Evolutionary conservation across 2,329 filamentous ascomycete genomes (phyloP), one percentile per base, ranked within the genome.

Genomic region (Ophiostoma quercus): DNA sequence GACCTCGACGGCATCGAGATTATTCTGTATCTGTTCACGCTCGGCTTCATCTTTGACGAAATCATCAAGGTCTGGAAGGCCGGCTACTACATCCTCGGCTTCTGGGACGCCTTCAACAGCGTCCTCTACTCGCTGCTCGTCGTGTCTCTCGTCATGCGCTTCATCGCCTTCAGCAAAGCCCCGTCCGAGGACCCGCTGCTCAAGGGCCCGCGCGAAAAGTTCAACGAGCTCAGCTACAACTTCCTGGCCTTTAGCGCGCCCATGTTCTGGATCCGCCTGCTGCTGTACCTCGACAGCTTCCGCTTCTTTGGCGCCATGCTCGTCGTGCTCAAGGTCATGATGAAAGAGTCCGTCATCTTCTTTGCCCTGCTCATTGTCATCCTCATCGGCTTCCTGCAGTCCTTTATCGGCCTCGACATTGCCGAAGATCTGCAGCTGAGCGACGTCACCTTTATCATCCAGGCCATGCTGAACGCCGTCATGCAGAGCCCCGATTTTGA

Each of bases 221-320:
- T 89, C 79, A 97, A 96, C 78, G 84, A 87, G 71, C 82, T 97
- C 25, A 94, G 91, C 77, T 99, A 99, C 80, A 96, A 97, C 79
- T 93, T 98, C 77, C 82, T 99, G 32, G 93, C 95, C 11, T 96
- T 97, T 78, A 89, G 90, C 2, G 94, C 95, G 0, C 95, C 95
- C 0, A 92, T 99, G 91, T 98, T 99, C 79, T 99, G 95, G 94
- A 91, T 89, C 77, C 90, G 95, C 4, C 84, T 99, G 71, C 81
- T 99, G 72, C 86, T 99, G 7, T 99, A 97, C 77, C 87, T 99
- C 22, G 95, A 99, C 79, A 92, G 91, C 43, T 87, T 96, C 84
- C 89, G 92, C 69, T 99, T 99, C 83, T 99, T 99, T 76, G 95
- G 95, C 32, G 93, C 94, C 67, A 99, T 99, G 95, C 86, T 99